Conservation (phyloP, 2,329 filamentous ascomycete genomes). For the Cladosporium sp. region DNA sequence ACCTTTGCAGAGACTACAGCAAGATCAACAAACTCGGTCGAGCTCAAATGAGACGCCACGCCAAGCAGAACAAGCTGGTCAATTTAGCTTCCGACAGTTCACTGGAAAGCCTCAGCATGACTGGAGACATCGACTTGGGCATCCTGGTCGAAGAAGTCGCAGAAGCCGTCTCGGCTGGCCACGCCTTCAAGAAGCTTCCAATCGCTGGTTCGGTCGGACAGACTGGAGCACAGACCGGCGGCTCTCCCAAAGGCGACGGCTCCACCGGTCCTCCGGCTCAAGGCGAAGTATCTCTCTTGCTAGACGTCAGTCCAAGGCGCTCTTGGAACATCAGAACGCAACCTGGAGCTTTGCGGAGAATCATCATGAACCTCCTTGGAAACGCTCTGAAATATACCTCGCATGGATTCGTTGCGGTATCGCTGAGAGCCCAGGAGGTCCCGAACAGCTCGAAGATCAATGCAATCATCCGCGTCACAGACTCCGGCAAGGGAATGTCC, state of each 20-base stretch:
- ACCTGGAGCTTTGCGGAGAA: conserved; percentile 38
- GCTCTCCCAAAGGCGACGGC: background rate
- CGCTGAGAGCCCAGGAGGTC: conserved; percentile 26
- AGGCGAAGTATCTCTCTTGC: conserved; percentile 34
- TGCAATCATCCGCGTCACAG: conserved; percentile 39
- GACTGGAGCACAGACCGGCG: conserved; percentile 4
- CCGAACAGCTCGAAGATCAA: conserved; percentile 14
- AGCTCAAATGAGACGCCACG: conserved; percentile 21
- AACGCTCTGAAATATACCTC: conserved; percentile 43
- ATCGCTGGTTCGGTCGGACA: conserved; percentile 4
- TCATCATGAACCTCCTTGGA: conserved; percentile 44
- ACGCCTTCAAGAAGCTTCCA: conserved; percentile 33
- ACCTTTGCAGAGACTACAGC: conserved; percentile 27
- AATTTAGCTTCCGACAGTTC: conserved; percentile 23
- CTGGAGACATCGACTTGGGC: conserved; percentile 37
- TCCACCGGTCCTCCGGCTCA: background rate
- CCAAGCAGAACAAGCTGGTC: conserved; percentile 22
- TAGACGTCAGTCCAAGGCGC: conserved; percentile 36
- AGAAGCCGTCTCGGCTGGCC: conserved; percentile 49
- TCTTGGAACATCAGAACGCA: conserved; percentile 42
- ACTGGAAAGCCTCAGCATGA: conserved; percentile 27
- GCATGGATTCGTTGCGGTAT: conserved; percentile 36
- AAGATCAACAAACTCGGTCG: conserved; percentile 38
- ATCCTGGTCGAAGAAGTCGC: conserved; percentile 48
- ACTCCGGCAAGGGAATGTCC: conserved; percentile 62